Conservation (phyloP, 768 basidiomycete genomes). For the Solioccasus polychromus region DNA sequence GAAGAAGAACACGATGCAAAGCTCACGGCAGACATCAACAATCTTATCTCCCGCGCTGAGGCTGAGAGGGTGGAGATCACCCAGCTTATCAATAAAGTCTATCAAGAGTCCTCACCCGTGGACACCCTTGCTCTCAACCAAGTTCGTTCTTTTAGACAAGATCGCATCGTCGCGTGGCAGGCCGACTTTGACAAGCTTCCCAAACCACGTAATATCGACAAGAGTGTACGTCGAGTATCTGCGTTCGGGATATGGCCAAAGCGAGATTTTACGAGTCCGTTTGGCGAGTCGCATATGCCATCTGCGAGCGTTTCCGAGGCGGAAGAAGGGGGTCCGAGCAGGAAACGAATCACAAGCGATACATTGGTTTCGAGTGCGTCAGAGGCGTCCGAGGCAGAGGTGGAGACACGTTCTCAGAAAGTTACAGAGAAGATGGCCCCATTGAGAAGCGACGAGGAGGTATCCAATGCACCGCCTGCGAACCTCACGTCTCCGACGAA, state of each 20-base stretch:
- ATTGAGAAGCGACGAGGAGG: slow-evolving; percentile 18
- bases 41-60: slow-evolving; percentile 69
- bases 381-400: slow-evolving; percentile 66
- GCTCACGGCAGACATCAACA: slow-evolving; percentile 60
- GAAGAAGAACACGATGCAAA: slow-evolving; percentile 69
- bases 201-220: slow-evolving; percentile 60
- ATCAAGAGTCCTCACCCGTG: slow-evolving; percentile 73
- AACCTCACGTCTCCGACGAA: slow-evolving; percentile 12
- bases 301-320: slow-evolving; percentile 73
- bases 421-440: slow-evolving; percentile 16
- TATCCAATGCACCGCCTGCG: slow-evolving; percentile 4
- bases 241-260: slow-evolving; percentile 74
- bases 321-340: slow-evolving; percentile 52
- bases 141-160: slow-evolving; percentile 84
- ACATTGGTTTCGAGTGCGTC: slow-evolving; percentile 68
- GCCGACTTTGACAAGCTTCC: slow-evolving; percentile 85
- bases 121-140: slow-evolving; percentile 88
- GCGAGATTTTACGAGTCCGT: slow-evolving; percentile 50
- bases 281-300: slow-evolving; percentile 53
- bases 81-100: slow-evolving; percentile 71
- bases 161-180: slow-evolving; percentile 96
- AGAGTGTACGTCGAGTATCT: slow-evolving; percentile 51
- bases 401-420: slow-evolving; percentile 27
- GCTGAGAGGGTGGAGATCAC: slow-evolving; percentile 71
- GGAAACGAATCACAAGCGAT: slow-evolving; percentile 50